These are phyloP conservation scores for Nakazawaea sp. DNA, from an alignment of 805 yeast genomes.

Conservation along the genomic window DNA sequence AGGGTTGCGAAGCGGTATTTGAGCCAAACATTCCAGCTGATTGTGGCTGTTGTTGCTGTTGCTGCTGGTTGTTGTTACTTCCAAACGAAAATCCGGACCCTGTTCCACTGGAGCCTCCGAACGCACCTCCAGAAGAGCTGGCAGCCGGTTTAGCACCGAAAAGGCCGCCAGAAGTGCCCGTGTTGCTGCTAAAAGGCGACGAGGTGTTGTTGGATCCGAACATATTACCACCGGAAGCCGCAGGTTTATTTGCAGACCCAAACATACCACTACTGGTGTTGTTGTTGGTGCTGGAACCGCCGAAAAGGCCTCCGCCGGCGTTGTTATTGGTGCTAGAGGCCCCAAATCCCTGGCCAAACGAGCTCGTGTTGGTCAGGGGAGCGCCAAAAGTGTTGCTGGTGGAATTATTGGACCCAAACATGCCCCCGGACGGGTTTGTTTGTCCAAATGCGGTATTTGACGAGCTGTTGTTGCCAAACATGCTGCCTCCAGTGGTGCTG, in stretches of 20 bases:
- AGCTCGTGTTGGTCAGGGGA: conserved; percentile 21
- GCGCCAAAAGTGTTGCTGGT: conserved; percentile 20
- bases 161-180: conserved; percentile 7
- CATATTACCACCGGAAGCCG: conserved; percentile 12
- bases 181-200: conserved; percentile 17
- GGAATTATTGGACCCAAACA: conserved; percentile 26
- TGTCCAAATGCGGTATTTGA: conserved; percentile 6
- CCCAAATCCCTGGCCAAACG: conserved; percentile 18
- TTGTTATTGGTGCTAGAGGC: conserved; percentile 13
- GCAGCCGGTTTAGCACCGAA: conserved; percentile 12
- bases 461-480: conserved; percentile 15
- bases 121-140: conserved; percentile 19
- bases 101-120: conserved; percentile 16
- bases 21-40: conserved; percentile 22
- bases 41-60: too few relatives aligned
- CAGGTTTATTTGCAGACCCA: conserved; percentile 23
- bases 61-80: conserved; percentile 17
- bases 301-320: conserved; percentile 27
- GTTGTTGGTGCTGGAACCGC: conserved; percentile 17
- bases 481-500: conserved; percentile 18
- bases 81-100: conserved; percentile 34
- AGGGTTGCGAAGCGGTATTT: conserved; percentile 13
- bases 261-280: conserved; percentile 23
- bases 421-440: conserved; percentile 12
- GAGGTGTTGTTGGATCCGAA: conserved; percentile 15